phyloP scores from a whole-genome alignment of 2,329 filamentous ascomycete species.

The Xylaria sp. region DNA sequence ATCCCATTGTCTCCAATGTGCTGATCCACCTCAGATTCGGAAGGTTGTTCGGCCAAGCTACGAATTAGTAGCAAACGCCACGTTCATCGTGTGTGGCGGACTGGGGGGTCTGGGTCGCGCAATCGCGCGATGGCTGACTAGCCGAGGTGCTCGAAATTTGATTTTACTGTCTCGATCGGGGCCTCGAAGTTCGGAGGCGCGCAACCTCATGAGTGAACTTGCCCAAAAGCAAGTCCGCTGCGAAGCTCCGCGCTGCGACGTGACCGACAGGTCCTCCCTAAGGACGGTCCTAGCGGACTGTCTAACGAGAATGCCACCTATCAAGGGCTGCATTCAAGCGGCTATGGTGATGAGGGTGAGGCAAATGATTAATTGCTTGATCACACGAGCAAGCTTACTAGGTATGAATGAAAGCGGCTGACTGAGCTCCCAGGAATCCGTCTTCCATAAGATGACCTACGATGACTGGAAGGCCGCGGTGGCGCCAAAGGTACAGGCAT shows the following conservation, averaged over 20 bases:
- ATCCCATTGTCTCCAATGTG: not conserved
- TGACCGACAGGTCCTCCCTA: not conserved
- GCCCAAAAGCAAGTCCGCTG: not conserved
- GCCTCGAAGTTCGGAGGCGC: not conserved
- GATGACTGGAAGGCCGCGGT: not conserved
- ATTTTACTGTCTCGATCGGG: slow-evolving; percentile 23
- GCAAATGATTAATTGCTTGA: no score
- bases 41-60: not conserved
- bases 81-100: slow-evolving; percentile 36
- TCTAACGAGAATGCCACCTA: slow-evolving; percentile 38
- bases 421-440: not conserved
- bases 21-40: not conserved
- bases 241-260: not conserved
- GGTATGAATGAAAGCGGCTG: not conserved
- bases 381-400: no score
- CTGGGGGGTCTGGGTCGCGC: slow-evolving; percentile 35
- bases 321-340: slow-evolving; percentile 54
- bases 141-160: slow-evolving; percentile 15
- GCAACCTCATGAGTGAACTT: not conserved
- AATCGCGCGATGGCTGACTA: slow-evolving; percentile 20
- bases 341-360: slow-evolving; percentile 49
- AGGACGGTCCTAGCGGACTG: not conserved
- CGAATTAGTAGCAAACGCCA: slow-evolving; percentile 12
- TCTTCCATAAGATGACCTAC: not conserved
- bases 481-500: not conserved